phyloP scores from a whole-genome alignment of 2,329 filamentous ascomycete species.

The Cyphellophora europaea region DNA sequence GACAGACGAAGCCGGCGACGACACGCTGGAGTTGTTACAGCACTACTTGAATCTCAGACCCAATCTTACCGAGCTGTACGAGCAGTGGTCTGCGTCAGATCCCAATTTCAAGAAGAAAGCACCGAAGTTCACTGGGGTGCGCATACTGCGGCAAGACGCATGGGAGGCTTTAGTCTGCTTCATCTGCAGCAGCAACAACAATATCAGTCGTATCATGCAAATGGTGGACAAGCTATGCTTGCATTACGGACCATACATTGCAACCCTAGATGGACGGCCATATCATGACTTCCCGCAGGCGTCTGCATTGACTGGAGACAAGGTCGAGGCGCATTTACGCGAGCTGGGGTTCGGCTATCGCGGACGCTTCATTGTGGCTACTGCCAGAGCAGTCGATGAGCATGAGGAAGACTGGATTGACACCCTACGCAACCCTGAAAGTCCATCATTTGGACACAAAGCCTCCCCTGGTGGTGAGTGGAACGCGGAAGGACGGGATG shows the following conservation, averaged over 20 bases:
- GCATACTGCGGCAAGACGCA: slow-evolving; percentile 86
- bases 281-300: slow-evolving; percentile 86
- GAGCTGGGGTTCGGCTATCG: slow-evolving; percentile 88
- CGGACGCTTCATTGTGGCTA: slow-evolving; percentile 84
- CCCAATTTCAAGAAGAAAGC: slow-evolving; percentile 83
- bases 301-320: slow-evolving; percentile 57
- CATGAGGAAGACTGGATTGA: slow-evolving; percentile 68
- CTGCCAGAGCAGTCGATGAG: slow-evolving; percentile 63
- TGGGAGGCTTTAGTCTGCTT: slow-evolving; percentile 93
- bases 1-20: slow-evolving; percentile 41
- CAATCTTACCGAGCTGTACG: slow-evolving; percentile 68
- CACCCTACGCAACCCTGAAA: slow-evolving; percentile 66
- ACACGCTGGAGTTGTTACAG: slow-evolving; percentile 59
- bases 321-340: slow-evolving; percentile 73
- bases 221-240: slow-evolving; percentile 91
- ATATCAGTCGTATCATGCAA: slow-evolving; percentile 86
- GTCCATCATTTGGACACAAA: slow-evolving; percentile 47
- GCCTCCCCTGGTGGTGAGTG: slow-evolving; percentile 36
- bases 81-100: slow-evolving; percentile 78
- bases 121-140: slow-evolving; percentile 77
- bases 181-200: slow-evolving; percentile 99
- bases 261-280: slow-evolving; percentile 55
- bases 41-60: slow-evolving; percentile 82
- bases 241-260: slow-evolving; percentile 73
- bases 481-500: slow-evolving; percentile 45